These are phyloP conservation scores for Nyctanthes arbortristis DNA, from an alignment of 257 asterid genomes.

Conservation along the genomic window DNA sequence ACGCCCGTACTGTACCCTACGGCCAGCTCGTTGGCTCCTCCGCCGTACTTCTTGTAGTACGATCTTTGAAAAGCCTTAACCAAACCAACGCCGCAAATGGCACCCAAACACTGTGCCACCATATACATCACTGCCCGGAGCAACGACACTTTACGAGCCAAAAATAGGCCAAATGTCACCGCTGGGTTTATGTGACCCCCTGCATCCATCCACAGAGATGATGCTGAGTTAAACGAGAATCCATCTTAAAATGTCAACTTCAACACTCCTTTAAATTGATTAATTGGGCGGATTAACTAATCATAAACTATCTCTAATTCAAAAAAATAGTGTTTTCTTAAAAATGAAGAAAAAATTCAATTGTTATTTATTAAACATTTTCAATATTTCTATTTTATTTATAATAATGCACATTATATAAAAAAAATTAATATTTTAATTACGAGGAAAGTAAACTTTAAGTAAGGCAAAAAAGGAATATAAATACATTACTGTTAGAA, in stretches of 20 bases:
- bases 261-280: neutral
- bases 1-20: constrained; percentile 46
- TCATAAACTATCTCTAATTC: no score
- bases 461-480: no score
- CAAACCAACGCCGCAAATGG: constrained; percentile 69
- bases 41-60: constrained; percentile 41
- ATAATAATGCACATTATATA: no score
- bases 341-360: no score
- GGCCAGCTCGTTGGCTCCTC: constrained; percentile 54
- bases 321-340: no score
- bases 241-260: no score
- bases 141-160: constrained; percentile 73
- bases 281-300: neutral
- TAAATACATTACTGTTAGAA: no score
- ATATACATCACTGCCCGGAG: constrained; percentile 67
- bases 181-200: constrained; percentile 85
- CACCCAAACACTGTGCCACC: constrained; percentile 75
- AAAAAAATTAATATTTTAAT: no score
- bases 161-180: constrained; percentile 68
- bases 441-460: no score
- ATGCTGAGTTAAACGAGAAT: no score
- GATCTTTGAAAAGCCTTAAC: constrained; percentile 63
- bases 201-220: constrained; percentile 17
- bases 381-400: no score
- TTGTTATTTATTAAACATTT: no score